Base-by-base conservation (phyloP, 208 protist genomes). In the Trypanosoma congolense region DNA sequence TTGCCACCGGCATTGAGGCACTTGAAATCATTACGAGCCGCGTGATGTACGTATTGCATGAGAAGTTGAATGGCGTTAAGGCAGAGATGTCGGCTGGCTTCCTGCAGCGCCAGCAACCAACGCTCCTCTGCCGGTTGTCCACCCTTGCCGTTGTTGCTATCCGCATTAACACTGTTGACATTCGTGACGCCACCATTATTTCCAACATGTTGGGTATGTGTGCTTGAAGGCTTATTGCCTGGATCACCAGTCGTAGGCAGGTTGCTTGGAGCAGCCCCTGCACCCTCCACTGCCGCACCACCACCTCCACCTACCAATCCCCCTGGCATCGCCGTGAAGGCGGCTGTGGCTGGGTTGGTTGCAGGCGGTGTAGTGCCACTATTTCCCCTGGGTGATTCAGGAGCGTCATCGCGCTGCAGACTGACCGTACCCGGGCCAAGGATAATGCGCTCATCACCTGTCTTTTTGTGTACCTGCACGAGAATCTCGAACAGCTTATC, bases 401-500 rank as follows among this genome's bases (percentile, higher is more conserved):
- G 24, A 18, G 16, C 46, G 18, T 55, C 54, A n/a, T 3, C 24
- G 2, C 54, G 33, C 41, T 70, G 70, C 12, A 73, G 41, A 6
- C 21, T 29, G 9, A 4, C 12, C 19, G 30, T 38, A 29, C 51
- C 55, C 2, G 62, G 62, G 5, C 62, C 62, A 3, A 55, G 18
- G 24, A 61, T 48, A 22, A 69, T 33, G 43, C 62, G n/a, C 35
- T 56, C 60, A 33, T 66, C 43, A 18, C 35, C 52, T 19, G 40
- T 58, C 31, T 66, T 66, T 43, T 56, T 61, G 35, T 54, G 38
- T 16, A 69, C 62, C 12, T 56, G 51, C 4, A 41, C 9, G 26
- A 92, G 55, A 4, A 83, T 67, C 8, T 87, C 65, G 16, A 92
- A 60, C 6, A 90, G 50, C 26, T 60, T 64, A 25, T 87, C 58